Base-by-base conservation (phyloP, 2,329 filamentous ascomycete species). In the Lachnellula cervina region DNA sequence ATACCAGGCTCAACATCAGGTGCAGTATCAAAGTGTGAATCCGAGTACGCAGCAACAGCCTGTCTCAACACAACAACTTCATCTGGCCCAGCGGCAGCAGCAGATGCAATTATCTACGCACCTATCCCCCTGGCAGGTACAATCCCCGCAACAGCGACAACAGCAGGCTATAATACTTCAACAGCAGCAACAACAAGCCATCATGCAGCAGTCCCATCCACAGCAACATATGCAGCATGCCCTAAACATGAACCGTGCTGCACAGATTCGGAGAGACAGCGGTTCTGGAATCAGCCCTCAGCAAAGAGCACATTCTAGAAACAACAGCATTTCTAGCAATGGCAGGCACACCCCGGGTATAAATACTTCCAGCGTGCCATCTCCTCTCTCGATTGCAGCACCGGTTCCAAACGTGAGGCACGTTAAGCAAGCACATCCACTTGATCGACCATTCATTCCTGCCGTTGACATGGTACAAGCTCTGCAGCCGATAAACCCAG, bases 401-500 rank as follows among this genome's bases (percentile, higher is more conserved):
- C 44, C 42, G 21, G 35, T 6, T 35, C n/a, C 28, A n/a, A 40
- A 11, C 8, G 25, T 37, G 14, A 42, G 45, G 17, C 42, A 32
- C 37, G 28, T 54, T 53, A 4, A 37, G 43, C n/a, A 14, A 40
- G 13, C 5, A 8, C 58, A 55, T 32, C 52, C 52, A 19, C 53
- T 64, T 14, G 48, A 61, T 47, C 58, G 60, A 42, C 54, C 51
- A 21, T 60, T 74, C 6, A 66, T 79, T 34, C 76, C 76, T 45
- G 69, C 63, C 17, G 57, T 62, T 1, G 69, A 69, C 8, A 61
- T 59, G 17, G 48, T 54, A 37, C 71, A 70, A 23, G 59, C 72
- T 3, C 70, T 73, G 56, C 73, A 73, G 34, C 69, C 71, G 23
- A 74, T 78, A 4, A 71, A 77, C 55, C 76, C 80, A 19, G 67